A percentile compares a stretch with the other conserved stretches of the same genome.
These are phyloP conservation scores for Zizania latifolia DNA, from an alignment of 176 grass and related monocot genomes.

Conservation along the genomic window DNA sequence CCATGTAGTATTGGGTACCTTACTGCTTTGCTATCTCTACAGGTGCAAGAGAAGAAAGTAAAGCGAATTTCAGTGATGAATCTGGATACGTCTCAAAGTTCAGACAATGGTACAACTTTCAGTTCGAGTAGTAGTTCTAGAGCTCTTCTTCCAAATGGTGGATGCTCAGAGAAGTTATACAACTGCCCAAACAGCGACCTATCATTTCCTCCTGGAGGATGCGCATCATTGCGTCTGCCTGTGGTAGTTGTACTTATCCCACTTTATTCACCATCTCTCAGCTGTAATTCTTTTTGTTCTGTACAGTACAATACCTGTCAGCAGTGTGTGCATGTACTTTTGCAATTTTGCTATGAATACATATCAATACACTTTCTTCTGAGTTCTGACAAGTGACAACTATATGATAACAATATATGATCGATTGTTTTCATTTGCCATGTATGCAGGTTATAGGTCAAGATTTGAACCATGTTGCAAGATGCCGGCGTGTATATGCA, in stretches of 20 bases:
- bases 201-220: conserved; percentile 54
- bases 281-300: conserved; percentile 6
- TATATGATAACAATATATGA: conserved; percentile 11
- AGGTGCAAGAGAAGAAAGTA: conserved; percentile 91
- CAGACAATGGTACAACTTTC: conserved; percentile 35
- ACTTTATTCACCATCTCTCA: conserved; percentile 29
- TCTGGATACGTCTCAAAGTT: conserved; percentile 48
- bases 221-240: conserved; percentile 55
- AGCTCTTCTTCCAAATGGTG: conserved; percentile 60
- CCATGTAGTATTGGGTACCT: background rate
- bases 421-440: conserved; percentile 28
- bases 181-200: conserved; percentile 24
- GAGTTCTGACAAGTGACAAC: conserved; percentile 17
- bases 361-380: background rate
- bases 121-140: conserved; percentile 36
- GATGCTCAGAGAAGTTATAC: conserved; percentile 34
- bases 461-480: conserved; percentile 60
- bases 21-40: conserved; percentile 28
- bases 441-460: conserved; percentile 50
- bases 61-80: conserved; percentile 63
- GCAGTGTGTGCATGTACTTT: background rate
- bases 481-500: conserved; percentile 68
- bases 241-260: conserved; percentile 66
- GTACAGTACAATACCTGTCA: conserved; percentile 9
- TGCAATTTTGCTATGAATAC: background rate